phyloP scores from a whole-genome alignment of 176 grass and related monocot species.

The Pontederia paniculata region DNA sequence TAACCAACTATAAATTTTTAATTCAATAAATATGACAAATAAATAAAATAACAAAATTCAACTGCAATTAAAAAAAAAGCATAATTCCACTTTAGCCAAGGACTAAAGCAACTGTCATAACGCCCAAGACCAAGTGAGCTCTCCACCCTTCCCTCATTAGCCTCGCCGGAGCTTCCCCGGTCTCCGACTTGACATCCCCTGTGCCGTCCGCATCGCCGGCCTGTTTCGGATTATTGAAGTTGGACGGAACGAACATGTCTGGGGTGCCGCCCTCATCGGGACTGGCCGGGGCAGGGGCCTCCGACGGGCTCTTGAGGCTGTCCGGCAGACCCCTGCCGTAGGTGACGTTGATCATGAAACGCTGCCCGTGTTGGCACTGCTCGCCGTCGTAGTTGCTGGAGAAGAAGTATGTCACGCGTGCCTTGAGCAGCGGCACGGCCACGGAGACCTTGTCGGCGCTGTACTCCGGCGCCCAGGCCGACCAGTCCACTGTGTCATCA shows the following conservation, averaged over 20 bases:
- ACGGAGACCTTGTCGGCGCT: slow-evolving; percentile 67
- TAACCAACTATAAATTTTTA: too few relatives aligned
- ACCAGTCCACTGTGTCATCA: slow-evolving; percentile 76
- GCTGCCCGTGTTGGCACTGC: slow-evolving; percentile 78
- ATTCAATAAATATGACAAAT: too few relatives aligned
- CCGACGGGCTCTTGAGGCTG: slow-evolving; percentile 39
- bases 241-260: slow-evolving; percentile 15
- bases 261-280: slow-evolving; percentile 12
- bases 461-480: slow-evolving; percentile 58
- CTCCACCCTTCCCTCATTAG: not conserved
- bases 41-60: too few relatives aligned
- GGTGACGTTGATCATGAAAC: slow-evolving; percentile 49
- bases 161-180: not conserved
- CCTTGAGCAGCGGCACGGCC: slow-evolving; percentile 67
- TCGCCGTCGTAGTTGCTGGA: slow-evolving; percentile 85
- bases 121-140: not conserved
- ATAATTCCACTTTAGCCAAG: not conserved
- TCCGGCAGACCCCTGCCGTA: slow-evolving; percentile 76
- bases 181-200: not conserved
- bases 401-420: slow-evolving; percentile 66
- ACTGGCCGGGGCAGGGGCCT: slow-evolving; percentile 32
- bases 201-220: not conserved
- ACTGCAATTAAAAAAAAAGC: too few relatives aligned
- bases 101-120: not conserved
- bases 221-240: slow-evolving; percentile 60